Conservation (phyloP, 208 protist genomes). For the Trypanosoma platydactyli region DNA sequence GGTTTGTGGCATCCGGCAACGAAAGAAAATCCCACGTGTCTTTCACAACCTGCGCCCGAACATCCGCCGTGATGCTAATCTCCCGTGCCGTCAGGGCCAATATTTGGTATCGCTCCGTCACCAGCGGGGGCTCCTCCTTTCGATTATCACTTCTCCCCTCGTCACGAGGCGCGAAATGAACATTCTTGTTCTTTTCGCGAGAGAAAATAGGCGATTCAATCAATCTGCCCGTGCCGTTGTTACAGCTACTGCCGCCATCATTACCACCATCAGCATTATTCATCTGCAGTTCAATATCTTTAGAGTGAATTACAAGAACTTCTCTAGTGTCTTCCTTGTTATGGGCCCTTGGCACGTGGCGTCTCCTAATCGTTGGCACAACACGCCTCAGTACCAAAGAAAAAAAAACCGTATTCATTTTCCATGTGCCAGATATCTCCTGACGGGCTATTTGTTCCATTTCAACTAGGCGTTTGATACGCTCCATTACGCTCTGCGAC, state of each 20-base stretch:
- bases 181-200: neutral
- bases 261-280: constrained; percentile 8
- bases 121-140: constrained; percentile 1
- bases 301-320: constrained; percentile 66
- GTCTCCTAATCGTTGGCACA: constrained; percentile 71
- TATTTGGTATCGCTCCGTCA: constrained; percentile 80
- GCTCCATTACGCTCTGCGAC: constrained; percentile 36
- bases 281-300: constrained; percentile 46
- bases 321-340: constrained; percentile 9
- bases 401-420: constrained; percentile 56
- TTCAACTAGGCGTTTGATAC: constrained; percentile 56
- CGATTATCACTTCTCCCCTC: neutral
- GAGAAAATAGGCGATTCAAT: neutral
- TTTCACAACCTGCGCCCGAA: constrained; percentile 42
- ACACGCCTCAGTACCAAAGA: constrained; percentile 53
- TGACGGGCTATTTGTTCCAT: constrained; percentile 58
- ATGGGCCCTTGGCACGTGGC: constrained; percentile 10
- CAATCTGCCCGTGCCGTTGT: neutral
- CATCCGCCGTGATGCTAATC: constrained; percentile 39
- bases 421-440: constrained; percentile 62
- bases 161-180: neutral
- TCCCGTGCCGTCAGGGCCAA: constrained; percentile 63
- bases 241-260: neutral
- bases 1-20: constrained; percentile 22
- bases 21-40: constrained; percentile 86